Conservation (phyloP, 2,329 filamentous ascomycete species). For the Xylariaceae sp. region DNA sequence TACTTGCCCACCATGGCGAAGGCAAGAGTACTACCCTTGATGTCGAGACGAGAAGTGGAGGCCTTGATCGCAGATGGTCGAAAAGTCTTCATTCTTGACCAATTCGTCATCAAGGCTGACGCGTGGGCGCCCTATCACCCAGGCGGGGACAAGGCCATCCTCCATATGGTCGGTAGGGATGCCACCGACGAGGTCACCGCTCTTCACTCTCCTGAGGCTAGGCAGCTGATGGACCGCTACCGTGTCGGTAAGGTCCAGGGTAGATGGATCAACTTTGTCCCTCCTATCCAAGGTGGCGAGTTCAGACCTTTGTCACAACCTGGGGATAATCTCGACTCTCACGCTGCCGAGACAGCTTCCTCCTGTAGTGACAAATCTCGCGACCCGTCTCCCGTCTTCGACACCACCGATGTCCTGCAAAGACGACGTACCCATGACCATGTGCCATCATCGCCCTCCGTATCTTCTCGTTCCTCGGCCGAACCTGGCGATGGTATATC, state of each 20-base stretch:
- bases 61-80: slow-evolving; percentile 77
- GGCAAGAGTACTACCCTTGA: slow-evolving; percentile 37
- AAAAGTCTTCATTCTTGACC: slow-evolving; percentile 75
- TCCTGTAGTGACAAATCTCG: slow-evolving; percentile 52
- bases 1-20: slow-evolving; percentile 13
- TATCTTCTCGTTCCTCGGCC: slow-evolving; percentile 55
- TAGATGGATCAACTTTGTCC: slow-evolving; percentile 80
- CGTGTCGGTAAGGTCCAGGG: slow-evolving; percentile 80
- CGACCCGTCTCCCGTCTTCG: slow-evolving; percentile 47
- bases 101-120: slow-evolving; percentile 80
- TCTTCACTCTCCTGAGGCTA: slow-evolving; percentile 76
- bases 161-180: slow-evolving; percentile 90
- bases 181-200: slow-evolving; percentile 91
- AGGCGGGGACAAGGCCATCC: slow-evolving; percentile 84
- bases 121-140: slow-evolving; percentile 87
- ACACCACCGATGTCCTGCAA: slow-evolving; percentile 32
- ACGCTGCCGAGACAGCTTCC: slow-evolving; percentile 21
- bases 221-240: slow-evolving; percentile 72
- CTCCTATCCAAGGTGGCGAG: slow-evolving; percentile 84
- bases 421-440: slow-evolving; percentile 23
- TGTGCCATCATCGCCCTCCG: slow-evolving; percentile 40
- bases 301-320: slow-evolving; percentile 51
- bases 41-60: slow-evolving; percentile 67
- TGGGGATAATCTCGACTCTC: slow-evolving; percentile 33
- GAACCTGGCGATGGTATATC: slow-evolving; percentile 52